Evolutionary conservation across 140 eudicot genomes (phyloP).

Genomic region (Flaveria floridana): DNA sequence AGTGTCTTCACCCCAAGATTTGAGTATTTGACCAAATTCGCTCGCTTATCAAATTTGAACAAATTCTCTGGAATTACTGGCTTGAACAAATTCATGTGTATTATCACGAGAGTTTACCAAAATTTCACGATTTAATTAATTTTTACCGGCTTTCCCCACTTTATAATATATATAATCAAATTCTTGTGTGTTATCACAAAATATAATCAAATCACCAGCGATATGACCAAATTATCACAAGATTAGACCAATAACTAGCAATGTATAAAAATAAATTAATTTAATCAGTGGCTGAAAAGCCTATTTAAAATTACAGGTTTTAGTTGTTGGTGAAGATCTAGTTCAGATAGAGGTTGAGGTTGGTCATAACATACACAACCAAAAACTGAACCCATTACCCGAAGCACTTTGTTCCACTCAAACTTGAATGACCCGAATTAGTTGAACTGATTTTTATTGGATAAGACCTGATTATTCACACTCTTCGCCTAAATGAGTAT

Average conservation of each 20-base stretch:
- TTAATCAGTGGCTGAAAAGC: not conserved
- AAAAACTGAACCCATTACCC: not conserved
- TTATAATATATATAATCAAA: not conserved
- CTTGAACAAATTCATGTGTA: not conserved
- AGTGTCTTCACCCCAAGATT: not conserved
- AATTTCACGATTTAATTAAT: not conserved
- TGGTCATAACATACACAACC: not conserved
- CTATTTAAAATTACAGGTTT: too few relatives aligned
- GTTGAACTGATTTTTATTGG: too few relatives aligned
- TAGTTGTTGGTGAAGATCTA: too few relatives aligned
- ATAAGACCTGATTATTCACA: not conserved
- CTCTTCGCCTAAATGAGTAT: not conserved
- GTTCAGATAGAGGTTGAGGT: not conserved
- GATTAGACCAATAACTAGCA: not conserved
- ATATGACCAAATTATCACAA: not conserved
- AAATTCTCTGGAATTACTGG: not conserved
- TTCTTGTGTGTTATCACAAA: not conserved
- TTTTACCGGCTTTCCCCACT: not conserved
- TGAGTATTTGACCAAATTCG: not conserved
- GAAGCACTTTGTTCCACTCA: not conserved
- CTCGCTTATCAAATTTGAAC: not conserved
- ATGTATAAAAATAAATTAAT: not conserved
- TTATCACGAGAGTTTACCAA: not conserved
- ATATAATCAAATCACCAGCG: not conserved
- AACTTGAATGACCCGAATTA: not conserved